A percentile compares a stretch with the other conserved stretches of the same genome.
Conservation (phyloP, 148 eudicot species). For the Amaranthus cruentus region DNA sequence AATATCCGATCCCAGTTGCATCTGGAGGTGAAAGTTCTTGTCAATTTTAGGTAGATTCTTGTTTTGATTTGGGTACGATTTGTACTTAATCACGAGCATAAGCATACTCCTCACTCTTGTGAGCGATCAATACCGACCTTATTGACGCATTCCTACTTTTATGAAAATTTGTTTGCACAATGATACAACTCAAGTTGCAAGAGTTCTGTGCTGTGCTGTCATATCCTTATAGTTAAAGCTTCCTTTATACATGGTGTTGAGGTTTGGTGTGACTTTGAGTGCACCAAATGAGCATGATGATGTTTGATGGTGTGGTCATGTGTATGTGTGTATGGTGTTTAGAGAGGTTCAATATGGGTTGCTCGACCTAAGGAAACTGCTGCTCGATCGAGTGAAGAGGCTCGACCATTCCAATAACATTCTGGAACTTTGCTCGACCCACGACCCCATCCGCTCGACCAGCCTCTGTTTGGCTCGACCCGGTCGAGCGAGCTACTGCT, state of each 20-base stretch:
- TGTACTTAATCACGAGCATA: neutral
- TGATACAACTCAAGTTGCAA: neutral
- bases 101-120: neutral
- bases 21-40: conserved; percentile 19
- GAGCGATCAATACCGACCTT: neutral
- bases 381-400: too few species aligned
- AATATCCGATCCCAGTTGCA: conserved; percentile 15
- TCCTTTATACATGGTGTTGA: neutral
- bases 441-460: too few species aligned
- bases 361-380: too few species aligned
- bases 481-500: too few species aligned
- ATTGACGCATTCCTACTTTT: neutral
- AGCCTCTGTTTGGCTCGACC: too few species aligned
- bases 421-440: too few species aligned
- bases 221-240: neutral
- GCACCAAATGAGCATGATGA: too few species aligned
- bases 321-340: too few species aligned
- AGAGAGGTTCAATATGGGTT: too few species aligned
- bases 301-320: too few species aligned
- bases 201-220: neutral
- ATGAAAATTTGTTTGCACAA: neutral
- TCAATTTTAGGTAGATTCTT: neutral
- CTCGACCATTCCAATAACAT: too few species aligned
- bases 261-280: neutral
- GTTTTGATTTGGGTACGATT: too few species aligned